These are phyloP conservation scores for Spiraea crenata DNA, from an alignment of 331 rosid species.

Conservation along the genomic window DNA sequence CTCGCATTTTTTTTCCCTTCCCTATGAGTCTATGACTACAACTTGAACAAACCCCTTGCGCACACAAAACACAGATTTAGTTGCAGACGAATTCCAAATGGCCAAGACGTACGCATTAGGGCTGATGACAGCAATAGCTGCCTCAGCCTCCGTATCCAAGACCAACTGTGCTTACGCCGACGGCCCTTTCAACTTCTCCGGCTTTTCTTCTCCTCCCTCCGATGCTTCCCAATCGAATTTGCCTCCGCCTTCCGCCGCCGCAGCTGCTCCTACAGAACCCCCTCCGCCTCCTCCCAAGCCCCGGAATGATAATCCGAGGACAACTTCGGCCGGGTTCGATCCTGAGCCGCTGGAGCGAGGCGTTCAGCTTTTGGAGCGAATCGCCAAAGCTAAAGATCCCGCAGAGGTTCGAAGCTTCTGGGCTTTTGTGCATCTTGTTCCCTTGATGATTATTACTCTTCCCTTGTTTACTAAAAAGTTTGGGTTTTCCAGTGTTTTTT, in stretches of 20 bases:
- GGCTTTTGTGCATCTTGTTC: not conserved
- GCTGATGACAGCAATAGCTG: slow-evolving; percentile 64
- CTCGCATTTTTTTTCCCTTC: slow-evolving; percentile 7
- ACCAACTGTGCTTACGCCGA: slow-evolving; percentile 49
- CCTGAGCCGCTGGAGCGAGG: slow-evolving; percentile 81
- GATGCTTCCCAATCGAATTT: slow-evolving; percentile 29
- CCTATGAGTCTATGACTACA: not conserved
- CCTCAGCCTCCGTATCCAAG: slow-evolving; percentile 45
- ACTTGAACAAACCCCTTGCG: not conserved
- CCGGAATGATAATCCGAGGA: slow-evolving; percentile 83
- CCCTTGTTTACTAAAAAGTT: not conserved
- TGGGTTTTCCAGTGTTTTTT: too few species aligned
- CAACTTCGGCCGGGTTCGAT: slow-evolving; percentile 81
- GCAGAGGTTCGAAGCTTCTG: slow-evolving; percentile 51
- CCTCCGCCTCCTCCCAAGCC: slow-evolving; percentile 40
- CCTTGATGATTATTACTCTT: not conserved
- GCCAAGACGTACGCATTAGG: slow-evolving; percentile 56
- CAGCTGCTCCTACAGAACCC: slow-evolving; percentile 12
- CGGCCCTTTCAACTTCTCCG: slow-evolving; percentile 49
- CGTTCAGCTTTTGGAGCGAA: slow-evolving; percentile 50
- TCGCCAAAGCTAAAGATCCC: slow-evolving; percentile 52
- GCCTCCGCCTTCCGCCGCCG: slow-evolving; percentile 14
- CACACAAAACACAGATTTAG: too few species aligned
- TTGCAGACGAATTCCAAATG: slow-evolving; percentile 32
- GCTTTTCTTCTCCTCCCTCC: slow-evolving; percentile 37